Conservation (phyloP, 83 land plant genomes). For the Thuja plicata region DNA sequence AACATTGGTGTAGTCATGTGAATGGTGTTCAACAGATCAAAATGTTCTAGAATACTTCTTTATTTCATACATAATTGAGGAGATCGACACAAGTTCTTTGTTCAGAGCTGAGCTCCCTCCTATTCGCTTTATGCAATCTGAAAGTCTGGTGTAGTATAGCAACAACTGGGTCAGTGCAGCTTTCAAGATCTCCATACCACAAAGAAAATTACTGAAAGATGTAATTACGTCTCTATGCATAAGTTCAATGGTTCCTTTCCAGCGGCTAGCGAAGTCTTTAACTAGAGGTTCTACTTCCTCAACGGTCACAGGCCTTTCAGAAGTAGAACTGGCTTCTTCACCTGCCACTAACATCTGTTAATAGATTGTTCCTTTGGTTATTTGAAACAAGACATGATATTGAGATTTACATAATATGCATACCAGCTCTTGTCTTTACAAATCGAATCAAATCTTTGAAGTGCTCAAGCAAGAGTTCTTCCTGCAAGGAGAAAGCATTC, state of each 20-base stretch:
- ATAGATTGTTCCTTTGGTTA: neutral
- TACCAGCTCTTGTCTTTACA: constrained; percentile 95
- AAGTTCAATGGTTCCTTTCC: constrained; percentile 93
- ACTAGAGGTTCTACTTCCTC: constrained; percentile 95
- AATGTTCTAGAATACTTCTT: constrained; percentile 96
- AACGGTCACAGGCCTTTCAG: constrained; percentile 70
- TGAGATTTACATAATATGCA: constrained; percentile 18
- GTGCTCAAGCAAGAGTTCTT: constrained; percentile 91
- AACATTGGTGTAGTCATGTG: neutral
- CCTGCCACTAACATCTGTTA: constrained; percentile 40
- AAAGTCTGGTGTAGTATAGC: constrained; percentile 93
- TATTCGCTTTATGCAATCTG: constrained; percentile 83
- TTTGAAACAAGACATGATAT: neutral
- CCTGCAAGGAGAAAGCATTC: constrained; percentile 49
- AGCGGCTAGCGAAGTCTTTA: constrained; percentile 91
- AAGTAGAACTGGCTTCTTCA: constrained; percentile 66
- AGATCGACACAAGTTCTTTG: constrained; percentile 90
- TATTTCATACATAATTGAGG: constrained; percentile 96
- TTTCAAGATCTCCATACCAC: constrained; percentile 97
- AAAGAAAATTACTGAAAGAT: constrained; percentile 98
- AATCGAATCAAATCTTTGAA: constrained; percentile 81
- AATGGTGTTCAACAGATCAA: constrained; percentile 20
- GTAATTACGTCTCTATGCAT: constrained; percentile 99
- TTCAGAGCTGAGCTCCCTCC: constrained; percentile 80
- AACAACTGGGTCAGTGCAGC: constrained; percentile 94